Evolutionary conservation across 2,329 filamentous ascomycete genomes (phyloP).

Genomic region (Penicillium sp.): DNA sequence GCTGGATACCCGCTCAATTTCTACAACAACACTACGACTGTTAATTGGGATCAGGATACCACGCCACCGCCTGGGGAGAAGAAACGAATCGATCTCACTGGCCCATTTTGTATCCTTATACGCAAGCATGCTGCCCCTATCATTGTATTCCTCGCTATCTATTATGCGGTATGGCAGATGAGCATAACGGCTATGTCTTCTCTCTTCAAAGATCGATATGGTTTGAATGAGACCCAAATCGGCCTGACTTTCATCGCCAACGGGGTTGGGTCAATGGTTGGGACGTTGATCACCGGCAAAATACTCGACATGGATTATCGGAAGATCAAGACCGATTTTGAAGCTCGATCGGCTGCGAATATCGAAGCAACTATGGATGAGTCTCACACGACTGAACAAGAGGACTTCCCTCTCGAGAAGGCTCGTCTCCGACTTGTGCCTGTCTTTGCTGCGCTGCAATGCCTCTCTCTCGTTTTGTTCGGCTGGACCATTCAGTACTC

Average conservation of each 20-base stretch:
- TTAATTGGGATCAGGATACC: conserved; percentile 3
- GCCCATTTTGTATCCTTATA: conserved; percentile 50
- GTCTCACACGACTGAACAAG: not conserved
- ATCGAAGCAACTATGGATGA: not conserved
- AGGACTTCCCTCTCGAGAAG: conserved; percentile 50
- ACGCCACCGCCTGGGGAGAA: conserved; percentile 15
- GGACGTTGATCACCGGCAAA: conserved; percentile 53
- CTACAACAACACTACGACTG: conserved; percentile 8
- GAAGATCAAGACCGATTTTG: conserved; percentile 37
- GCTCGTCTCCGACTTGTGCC: conserved; percentile 53
- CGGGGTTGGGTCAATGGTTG: conserved; percentile 55
- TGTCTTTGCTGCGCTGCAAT: conserved; percentile 47
- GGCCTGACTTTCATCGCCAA: conserved; percentile 57
- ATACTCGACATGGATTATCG: conserved; percentile 55
- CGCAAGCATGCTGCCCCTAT: conserved; percentile 47
- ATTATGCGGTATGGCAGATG: conserved; percentile 59
- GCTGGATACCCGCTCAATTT: conserved; percentile 19
- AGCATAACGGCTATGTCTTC: conserved; percentile 55
- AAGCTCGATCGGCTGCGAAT: conserved; percentile 7
- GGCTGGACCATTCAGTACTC: conserved; percentile 54
- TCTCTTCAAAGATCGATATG: conserved; percentile 48
- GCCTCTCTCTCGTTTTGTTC: conserved; percentile 50
- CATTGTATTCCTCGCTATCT: conserved; percentile 50
- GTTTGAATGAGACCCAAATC: conserved; percentile 46
- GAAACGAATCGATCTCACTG: conserved; percentile 47